Conservation (phyloP, 768 basidiomycete species). For the Tylopilus balloui region DNA sequence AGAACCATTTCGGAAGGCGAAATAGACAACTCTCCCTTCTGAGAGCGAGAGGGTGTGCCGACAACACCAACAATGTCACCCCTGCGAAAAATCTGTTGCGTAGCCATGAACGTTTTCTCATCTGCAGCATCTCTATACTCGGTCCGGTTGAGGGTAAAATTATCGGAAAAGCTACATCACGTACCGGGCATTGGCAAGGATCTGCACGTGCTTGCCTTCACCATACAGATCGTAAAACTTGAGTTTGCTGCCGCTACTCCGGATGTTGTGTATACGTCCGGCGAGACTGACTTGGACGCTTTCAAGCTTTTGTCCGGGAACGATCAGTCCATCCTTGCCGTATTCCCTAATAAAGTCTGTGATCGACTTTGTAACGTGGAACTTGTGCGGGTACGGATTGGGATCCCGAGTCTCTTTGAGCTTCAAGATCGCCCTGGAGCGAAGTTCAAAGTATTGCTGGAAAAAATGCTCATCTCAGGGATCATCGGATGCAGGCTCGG, state of each 20-base stretch:
- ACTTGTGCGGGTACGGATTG: slow-evolving; percentile 99
- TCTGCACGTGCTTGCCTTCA: slow-evolving; percentile 91
- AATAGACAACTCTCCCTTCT: slow-evolving; percentile 94
- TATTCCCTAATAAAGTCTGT: slow-evolving; percentile 69
- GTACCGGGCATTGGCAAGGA: slow-evolving; percentile 86
- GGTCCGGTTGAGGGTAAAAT: slow-evolving; percentile 17
- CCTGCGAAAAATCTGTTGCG: slow-evolving; percentile 85
- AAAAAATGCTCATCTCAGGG: background rate
- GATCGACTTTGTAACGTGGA: slow-evolving; percentile 79
- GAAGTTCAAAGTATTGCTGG: slow-evolving; percentile 96
- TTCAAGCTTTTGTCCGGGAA: slow-evolving; percentile 61
- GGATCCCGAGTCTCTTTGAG: slow-evolving; percentile 82
- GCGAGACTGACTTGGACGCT: slow-evolving; percentile 62
- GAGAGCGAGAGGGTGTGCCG: slow-evolving; percentile 85
- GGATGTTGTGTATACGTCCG: slow-evolving; percentile 89
- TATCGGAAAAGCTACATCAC: slow-evolving; percentile 24
- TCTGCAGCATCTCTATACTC: slow-evolving; percentile 54
- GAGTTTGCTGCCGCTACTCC: slow-evolving; percentile 77
- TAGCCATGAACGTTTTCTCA: slow-evolving; percentile 58
- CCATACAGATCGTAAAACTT: slow-evolving; percentile 92
- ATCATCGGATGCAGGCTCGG: background rate
- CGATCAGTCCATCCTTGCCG: slow-evolving; percentile 66
- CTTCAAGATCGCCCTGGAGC: slow-evolving; percentile 81
- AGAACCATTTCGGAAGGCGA: slow-evolving; percentile 76
- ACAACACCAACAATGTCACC: slow-evolving; percentile 95